These are phyloP conservation scores for Globisporangium canariense DNA, from an alignment of 352 stramenopile genomes.

Conservation along the genomic window DNA sequence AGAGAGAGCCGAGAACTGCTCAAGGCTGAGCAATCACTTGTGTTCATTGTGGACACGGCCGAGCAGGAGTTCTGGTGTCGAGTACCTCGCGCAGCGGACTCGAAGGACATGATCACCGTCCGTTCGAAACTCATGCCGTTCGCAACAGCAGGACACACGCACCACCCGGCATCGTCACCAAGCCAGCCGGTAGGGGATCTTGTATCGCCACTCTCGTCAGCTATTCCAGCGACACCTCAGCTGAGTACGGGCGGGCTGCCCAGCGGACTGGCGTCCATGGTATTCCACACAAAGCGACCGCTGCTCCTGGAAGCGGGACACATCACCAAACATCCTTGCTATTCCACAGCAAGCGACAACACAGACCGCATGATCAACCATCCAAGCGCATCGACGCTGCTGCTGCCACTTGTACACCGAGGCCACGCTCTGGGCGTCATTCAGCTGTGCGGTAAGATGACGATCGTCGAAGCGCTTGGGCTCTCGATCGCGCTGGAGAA, in stretches of 20 bases:
- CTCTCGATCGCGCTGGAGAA: conserved; percentile 61
- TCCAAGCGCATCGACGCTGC: conserved; percentile 53
- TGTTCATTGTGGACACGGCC: conserved; percentile 66
- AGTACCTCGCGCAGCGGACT: conserved; percentile 23
- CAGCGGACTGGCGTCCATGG: conserved; percentile 59
- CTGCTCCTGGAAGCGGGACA: conserved; percentile 54
- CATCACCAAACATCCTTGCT: conserved; percentile 42
- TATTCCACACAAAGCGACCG: conserved; percentile 63
- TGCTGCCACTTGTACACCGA: conserved; percentile 49
- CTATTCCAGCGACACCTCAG: not conserved
- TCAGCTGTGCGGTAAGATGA: conserved; percentile 62
- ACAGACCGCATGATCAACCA: conserved; percentile 57
- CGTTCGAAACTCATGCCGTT: conserved; percentile 43
- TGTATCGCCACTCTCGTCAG: not conserved
- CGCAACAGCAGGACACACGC: not conserved
- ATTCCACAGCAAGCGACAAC: conserved; percentile 49
- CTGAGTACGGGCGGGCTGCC: conserved; percentile 10
- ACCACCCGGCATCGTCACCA: not conserved
- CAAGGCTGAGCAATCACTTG: conserved; percentile 56
- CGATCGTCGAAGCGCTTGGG: conserved; percentile 52
- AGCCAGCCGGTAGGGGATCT: not conserved
- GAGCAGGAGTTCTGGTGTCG: conserved; percentile 81
- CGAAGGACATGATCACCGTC: conserved; percentile 30
- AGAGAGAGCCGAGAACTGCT: conserved; percentile 44
- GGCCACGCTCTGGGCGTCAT: conserved; percentile 42